phyloP scores from a whole-genome alignment of 257 asterid species.

The Scutellaria minor region DNA sequence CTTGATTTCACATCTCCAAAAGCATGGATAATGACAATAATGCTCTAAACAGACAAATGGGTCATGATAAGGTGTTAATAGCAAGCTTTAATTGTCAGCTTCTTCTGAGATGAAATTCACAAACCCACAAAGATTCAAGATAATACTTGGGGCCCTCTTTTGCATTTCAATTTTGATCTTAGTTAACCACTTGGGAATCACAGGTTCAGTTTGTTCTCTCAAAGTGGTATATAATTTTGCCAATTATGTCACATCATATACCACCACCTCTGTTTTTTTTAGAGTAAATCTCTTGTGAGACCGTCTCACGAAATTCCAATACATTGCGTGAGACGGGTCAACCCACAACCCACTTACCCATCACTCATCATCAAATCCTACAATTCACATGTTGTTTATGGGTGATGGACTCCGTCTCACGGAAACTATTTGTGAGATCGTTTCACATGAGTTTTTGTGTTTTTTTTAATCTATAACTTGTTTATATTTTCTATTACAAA shows the following conservation, averaged over 20 bases:
- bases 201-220: constrained; percentile 20
- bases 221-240: constrained; percentile 31
- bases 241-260: constrained; percentile 1
- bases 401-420: too few relatives aligned
- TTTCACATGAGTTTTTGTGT: too few relatives aligned
- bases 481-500: neutral
- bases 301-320: too few relatives aligned
- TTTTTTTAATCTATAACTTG: too few relatives aligned
- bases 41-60: constrained; percentile 15
- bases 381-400: too few relatives aligned
- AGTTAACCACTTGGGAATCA: constrained; percentile 19
- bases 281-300: too few relatives aligned
- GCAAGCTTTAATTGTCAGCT: constrained; percentile 6
- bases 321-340: too few relatives aligned
- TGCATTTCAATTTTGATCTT: constrained; percentile 18
- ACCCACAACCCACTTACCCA: too few relatives aligned
- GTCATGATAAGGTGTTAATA: constrained; percentile 26
- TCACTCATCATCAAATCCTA: too few relatives aligned
- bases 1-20: constrained; percentile 33
- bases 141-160: constrained; percentile 27
- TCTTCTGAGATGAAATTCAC: constrained; percentile 11
- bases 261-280: neutral
- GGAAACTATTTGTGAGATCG: too few relatives aligned
- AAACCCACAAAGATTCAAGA: constrained; percentile 32
- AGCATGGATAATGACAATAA: constrained; percentile 4